Conservation (phyloP, 108 stramenopile genomes). For the Pseudonitzschia multiseries region DNA sequence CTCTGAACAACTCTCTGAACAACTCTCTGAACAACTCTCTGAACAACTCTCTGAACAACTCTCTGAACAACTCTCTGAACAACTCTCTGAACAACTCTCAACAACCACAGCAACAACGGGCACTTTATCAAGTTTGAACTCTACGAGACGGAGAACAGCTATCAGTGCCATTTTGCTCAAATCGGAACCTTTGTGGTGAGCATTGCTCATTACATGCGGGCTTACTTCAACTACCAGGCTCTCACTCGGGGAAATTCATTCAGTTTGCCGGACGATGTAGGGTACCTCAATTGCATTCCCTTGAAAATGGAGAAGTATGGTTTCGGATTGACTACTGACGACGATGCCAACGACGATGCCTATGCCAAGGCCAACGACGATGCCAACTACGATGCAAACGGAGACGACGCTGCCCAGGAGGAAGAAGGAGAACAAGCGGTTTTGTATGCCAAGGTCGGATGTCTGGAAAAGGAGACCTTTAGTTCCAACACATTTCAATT, state of each 20-base stretch:
- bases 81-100: neutral
- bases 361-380: neutral
- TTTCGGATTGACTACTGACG: constrained; percentile 40
- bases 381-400: neutral
- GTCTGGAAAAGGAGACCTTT: constrained; percentile 78
- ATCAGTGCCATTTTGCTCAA: constrained; percentile 75
- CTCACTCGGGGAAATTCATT: constrained; percentile 69
- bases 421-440: constrained; percentile 8
- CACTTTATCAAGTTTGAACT: constrained; percentile 90
- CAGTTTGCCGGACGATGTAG: constrained; percentile 72
- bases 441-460: constrained; percentile 88
- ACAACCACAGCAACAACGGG: constrained; percentile 69
- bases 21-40: no score
- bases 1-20: no score
- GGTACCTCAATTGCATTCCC: constrained; percentile 56
- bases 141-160: constrained; percentile 59
- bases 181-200: constrained; percentile 85
- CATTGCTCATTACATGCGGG: constrained; percentile 89
- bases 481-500: constrained; percentile 80
- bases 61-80: no score
- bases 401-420: neutral
- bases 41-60: no score
- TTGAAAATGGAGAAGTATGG: constrained; percentile 44
- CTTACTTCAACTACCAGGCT: constrained; percentile 86
- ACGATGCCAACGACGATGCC: neutral